Evolutionary conservation across 2,329 filamentous ascomycete species (phyloP).

Genomic region (Scorias spongiosa): DNA sequence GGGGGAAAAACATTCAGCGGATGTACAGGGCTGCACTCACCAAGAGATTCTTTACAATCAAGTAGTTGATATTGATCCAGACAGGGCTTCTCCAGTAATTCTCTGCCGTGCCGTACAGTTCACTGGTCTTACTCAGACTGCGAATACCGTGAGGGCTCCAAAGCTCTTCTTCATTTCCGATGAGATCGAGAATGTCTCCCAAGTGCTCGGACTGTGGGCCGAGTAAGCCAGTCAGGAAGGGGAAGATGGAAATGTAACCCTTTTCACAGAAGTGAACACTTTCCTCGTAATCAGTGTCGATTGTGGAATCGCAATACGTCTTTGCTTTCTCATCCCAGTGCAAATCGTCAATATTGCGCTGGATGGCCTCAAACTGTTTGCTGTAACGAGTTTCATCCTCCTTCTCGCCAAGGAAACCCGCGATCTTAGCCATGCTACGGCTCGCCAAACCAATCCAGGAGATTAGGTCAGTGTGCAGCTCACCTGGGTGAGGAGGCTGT

Average conservation of each 20-base stretch:
- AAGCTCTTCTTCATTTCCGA: constrained; percentile 69
- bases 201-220: constrained; percentile 59
- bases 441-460: constrained; percentile 98
- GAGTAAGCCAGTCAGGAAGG: constrained; percentile 74
- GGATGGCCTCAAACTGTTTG: constrained; percentile 60
- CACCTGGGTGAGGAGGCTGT: constrained; percentile 85
- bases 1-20: constrained; percentile 1
- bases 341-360: constrained; percentile 75
- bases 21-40: constrained; percentile 38
- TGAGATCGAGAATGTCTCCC: constrained; percentile 58
- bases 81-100: constrained; percentile 95
- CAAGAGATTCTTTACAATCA: constrained; percentile 62
- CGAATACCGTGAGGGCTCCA: constrained; percentile 82
- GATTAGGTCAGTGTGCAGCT: constrained; percentile 88
- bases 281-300: constrained; percentile 82
- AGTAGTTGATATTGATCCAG: constrained; percentile 94
- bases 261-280: constrained; percentile 83
- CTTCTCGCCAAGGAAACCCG: constrained; percentile 53
- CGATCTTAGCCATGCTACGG: constrained; percentile 67
- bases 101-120: constrained; percentile 76
- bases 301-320: constrained; percentile 85
- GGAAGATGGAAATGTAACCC: constrained; percentile 87
- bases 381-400: constrained; percentile 64
- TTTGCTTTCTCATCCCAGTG: constrained; percentile 76
- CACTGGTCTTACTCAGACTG: constrained; percentile 70